phyloP scores from a whole-genome alignment of 2,329 filamentous ascomycete genomes.

The Pseudopithomyces maydicus region DNA sequence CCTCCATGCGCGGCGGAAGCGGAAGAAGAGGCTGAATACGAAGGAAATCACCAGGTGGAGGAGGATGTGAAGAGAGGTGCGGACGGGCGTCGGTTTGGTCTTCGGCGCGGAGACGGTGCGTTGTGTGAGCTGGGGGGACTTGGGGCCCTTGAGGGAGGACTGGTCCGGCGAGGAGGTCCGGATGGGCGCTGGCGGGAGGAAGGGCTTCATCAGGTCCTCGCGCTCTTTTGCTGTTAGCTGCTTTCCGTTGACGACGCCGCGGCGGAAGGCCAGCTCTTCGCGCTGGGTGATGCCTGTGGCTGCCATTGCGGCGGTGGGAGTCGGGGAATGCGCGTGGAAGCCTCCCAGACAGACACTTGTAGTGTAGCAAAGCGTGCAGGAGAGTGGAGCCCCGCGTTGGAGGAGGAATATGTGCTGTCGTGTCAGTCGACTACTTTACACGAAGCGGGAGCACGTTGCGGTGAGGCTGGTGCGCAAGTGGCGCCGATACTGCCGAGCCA shows the following conservation, averaged over 20 bases:
- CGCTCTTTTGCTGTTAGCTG: constrained; percentile 54
- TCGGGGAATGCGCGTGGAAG: constrained; percentile 7
- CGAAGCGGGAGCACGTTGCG: constrained; percentile 21
- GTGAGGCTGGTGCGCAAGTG: constrained; percentile 38
- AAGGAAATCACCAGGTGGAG: constrained; percentile 75
- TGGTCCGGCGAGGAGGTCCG: constrained; percentile 18
- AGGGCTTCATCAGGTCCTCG: constrained; percentile 57
- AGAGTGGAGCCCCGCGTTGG: constrained; percentile 3
- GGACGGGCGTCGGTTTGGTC: constrained; percentile 62
- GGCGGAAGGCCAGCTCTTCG: constrained; percentile 42
- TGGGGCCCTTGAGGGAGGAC: constrained; percentile 12
- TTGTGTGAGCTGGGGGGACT: constrained; percentile 17
- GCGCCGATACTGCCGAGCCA: constrained; percentile 26
- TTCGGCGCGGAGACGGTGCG: constrained; percentile 19
- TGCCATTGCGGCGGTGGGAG: constrained; percentile 33
- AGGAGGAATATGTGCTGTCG: constrained; percentile 7
- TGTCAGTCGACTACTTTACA: constrained; percentile 4
- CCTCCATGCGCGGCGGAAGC: constrained; percentile 79
- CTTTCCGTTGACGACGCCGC: constrained; percentile 43
- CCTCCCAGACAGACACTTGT: constrained; percentile 1
- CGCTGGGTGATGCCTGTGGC: constrained; percentile 35
- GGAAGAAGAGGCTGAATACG: constrained; percentile 87
- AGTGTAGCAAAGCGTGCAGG: not conserved
- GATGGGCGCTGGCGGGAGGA: constrained; percentile 55
- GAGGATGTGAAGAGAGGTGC: constrained; percentile 66